phyloP scores from a whole-genome alignment of 2,329 filamentous ascomycete genomes.

The Colletotrichum liaoningense region DNA sequence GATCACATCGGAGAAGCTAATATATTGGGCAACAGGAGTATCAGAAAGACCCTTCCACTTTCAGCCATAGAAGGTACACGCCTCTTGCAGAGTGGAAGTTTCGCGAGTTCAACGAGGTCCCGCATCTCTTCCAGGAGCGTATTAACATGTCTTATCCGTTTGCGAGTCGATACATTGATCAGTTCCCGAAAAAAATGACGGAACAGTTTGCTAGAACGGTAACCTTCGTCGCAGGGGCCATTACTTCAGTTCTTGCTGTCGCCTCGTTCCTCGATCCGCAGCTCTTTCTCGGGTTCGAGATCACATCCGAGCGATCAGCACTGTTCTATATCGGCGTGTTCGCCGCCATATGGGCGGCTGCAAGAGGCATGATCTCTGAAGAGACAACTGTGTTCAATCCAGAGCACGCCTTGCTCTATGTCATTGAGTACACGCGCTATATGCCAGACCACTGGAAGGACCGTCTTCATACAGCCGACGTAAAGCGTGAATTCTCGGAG shows the following conservation, averaged over 20 bases:
- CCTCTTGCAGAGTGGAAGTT: slow-evolving; percentile 98
- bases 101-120: slow-evolving; percentile 96
- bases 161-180: slow-evolving; percentile 90
- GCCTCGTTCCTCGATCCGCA: slow-evolving; percentile 91
- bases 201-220: slow-evolving; percentile 87
- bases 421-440: slow-evolving; percentile 94
- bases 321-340: slow-evolving; percentile 91
- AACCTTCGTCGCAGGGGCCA: slow-evolving; percentile 86
- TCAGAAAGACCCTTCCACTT: slow-evolving; percentile 89
- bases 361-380: slow-evolving; percentile 85
- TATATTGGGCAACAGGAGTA: slow-evolving; percentile 74
- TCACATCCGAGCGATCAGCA: slow-evolving; percentile 87
- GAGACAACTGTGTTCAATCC: slow-evolving; percentile 93
- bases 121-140: slow-evolving; percentile 89
- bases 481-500: slow-evolving; percentile 88
- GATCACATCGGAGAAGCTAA: not conserved
- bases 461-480: slow-evolving; percentile 92
- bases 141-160: slow-evolving; percentile 96
- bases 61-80: slow-evolving; percentile 91
- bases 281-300: slow-evolving; percentile 89
- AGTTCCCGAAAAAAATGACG: slow-evolving; percentile 95
- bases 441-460: slow-evolving; percentile 89
- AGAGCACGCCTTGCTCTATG: slow-evolving; percentile 86
- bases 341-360: slow-evolving; percentile 84
- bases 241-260: slow-evolving; percentile 86